Evolutionary conservation across 495 filamentous ascomycete species (phyloP).

Genomic region (Xylaria castorea): DNA sequence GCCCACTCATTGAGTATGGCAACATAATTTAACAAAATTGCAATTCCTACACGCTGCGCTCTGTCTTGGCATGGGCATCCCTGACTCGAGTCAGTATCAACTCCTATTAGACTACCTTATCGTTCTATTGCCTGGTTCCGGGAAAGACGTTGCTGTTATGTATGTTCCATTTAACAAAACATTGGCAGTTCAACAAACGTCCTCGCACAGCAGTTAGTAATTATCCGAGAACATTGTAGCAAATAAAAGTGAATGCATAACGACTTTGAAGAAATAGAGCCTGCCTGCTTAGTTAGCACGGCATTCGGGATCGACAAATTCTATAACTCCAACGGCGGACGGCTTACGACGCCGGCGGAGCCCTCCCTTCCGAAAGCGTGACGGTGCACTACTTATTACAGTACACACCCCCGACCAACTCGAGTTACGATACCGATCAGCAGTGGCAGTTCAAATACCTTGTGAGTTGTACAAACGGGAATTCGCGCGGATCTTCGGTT

Average conservation of each 20-base stretch:
- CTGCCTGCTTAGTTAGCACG: background rate
- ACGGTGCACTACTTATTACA: slow-evolving; percentile 1
- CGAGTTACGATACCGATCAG: background rate
- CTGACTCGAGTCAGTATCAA: background rate
- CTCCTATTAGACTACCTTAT: background rate
- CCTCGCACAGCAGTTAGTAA: background rate
- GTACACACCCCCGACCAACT: slow-evolving; percentile 6
- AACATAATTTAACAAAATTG: slow-evolving; percentile 22
- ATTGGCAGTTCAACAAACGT: background rate
- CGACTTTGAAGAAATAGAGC: background rate
- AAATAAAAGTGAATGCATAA: background rate
- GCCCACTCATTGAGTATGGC: slow-evolving; percentile 1
- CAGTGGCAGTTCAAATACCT: background rate
- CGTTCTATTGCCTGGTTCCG: background rate
- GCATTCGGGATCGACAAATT: background rate
- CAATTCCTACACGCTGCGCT: background rate
- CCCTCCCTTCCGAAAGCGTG: background rate
- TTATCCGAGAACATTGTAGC: background rate
- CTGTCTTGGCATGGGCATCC: background rate
- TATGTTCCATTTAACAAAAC: no score
- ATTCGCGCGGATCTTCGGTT: background rate
- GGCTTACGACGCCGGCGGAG: slow-evolving; percentile 12
- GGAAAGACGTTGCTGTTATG: background rate
- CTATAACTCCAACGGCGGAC: background rate
- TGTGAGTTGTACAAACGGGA: slow-evolving; percentile 6